Base-by-base conservation (phyloP, 129 eudicot species). In the Ambrosia trifida region DNA sequence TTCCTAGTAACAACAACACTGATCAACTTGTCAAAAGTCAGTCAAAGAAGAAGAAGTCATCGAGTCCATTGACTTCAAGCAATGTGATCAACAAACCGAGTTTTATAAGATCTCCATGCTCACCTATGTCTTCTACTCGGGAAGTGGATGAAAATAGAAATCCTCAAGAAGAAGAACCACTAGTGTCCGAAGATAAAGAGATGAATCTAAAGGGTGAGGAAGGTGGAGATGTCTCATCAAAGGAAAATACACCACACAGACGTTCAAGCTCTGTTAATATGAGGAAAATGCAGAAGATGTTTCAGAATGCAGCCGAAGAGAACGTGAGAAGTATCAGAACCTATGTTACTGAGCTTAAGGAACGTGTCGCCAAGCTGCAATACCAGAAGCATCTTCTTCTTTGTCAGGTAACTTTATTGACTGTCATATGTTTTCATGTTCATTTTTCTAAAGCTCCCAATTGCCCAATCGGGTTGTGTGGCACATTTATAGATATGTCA, bases 271-370 rank as follows among this genome's bases (percentile, higher is more conserved):
- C 98, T 36, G 98, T 93, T 7, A 93, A 93, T 79, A 93, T 93
- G 98, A 89, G 86, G 81, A 93, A 93, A 77, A 93, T 93, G 98
- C 95, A 93, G 72, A 83, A 85, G 77, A 87, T 93, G 96, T 93
- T 93, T 66, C 98, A 93, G 68, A 87, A 82, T 72, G 98, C 98
- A 41, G 98, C 98, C 13, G 98, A 93, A 84, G 98, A 93, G 82
- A 93, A 93, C 54, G 95, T 93, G 2, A 87, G 98, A 83, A 89
- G 88, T 80, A 93, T 93, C 35, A 87, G 90, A 72, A 72, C 95
- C 3, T 93, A 93, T 69, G 96, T 93, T 6, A 93, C 96, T 0
- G 98, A 93, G 78, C 92, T 93, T 17, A 93, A 93, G 81, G 98
- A 93, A 73, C 98, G 98, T 47, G 98, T 93, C 1, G 98, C 98